Conservation (phyloP, 1,139 yeast species). For the Sugiyamaella paludigena region DNA sequence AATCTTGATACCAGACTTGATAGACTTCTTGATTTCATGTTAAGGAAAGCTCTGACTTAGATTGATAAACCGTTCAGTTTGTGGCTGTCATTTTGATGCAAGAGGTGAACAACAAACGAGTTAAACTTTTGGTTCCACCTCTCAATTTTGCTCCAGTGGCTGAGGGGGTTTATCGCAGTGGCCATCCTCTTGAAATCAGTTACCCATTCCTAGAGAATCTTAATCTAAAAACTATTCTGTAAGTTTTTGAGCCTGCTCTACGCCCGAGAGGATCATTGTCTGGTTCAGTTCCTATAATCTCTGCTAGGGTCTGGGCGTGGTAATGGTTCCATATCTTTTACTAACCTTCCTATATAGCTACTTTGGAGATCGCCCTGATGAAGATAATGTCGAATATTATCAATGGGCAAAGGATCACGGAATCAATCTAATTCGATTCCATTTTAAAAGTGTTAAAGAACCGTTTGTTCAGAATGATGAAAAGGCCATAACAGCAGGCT, state of each 20-base stretch:
- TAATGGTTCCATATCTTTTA: too few relatives aligned
- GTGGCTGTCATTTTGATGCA: not conserved
- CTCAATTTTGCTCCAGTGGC: slow-evolving; percentile 86
- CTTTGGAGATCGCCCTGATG: slow-evolving; percentile 64
- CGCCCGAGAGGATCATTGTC: too few relatives aligned
- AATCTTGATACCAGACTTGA: too few relatives aligned
- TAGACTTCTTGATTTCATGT: not conserved
- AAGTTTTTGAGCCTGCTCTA: slow-evolving; percentile 34
- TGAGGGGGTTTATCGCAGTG: slow-evolving; percentile 82
- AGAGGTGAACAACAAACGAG: slow-evolving; percentile 3
- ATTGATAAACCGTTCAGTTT: not conserved
- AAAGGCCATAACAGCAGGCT: slow-evolving; percentile 56
- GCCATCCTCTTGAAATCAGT: slow-evolving; percentile 88
- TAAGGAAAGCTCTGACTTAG: not conserved
- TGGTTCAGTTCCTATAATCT: too few relatives aligned
- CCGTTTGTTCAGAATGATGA: slow-evolving; percentile 63
- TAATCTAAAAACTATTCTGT: slow-evolving; percentile 73
- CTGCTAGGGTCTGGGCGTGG: too few relatives aligned
- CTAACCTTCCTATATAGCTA: slow-evolving; percentile 22
- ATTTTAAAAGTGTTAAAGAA: slow-evolving; percentile 71
- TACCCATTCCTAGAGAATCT: slow-evolving; percentile 72
- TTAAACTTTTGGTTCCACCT: slow-evolving; percentile 65
- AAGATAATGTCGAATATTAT: slow-evolving; percentile 59
- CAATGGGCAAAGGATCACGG: slow-evolving; percentile 58
- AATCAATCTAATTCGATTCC: slow-evolving; percentile 59